Conservation (phyloP, 2,329 filamentous ascomycete species). For the Aspergillus sp. region DNA sequence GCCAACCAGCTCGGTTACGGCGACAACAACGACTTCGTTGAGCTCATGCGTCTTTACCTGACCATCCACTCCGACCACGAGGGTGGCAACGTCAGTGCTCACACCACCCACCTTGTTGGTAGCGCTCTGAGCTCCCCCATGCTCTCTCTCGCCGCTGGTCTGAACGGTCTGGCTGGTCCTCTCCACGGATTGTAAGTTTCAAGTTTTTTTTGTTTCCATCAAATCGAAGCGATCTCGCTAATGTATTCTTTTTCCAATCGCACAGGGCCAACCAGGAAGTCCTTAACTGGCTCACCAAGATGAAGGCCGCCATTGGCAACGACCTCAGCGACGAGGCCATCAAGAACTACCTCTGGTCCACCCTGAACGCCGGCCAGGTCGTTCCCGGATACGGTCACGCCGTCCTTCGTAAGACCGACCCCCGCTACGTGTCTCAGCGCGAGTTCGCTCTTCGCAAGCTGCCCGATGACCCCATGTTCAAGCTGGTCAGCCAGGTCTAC, state of each 20-base stretch:
- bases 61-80: conserved; percentile 99
- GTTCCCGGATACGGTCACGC: conserved; percentile 98
- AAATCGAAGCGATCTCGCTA: conserved; percentile 14
- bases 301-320: conserved; percentile 93
- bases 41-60: conserved; percentile 97
- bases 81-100: conserved; percentile 97
- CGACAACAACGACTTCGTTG: conserved; percentile 92
- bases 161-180: conserved; percentile 96
- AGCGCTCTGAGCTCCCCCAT: conserved; percentile 95
- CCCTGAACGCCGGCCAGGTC: conserved; percentile 91
- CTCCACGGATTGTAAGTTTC: conserved; percentile 78
- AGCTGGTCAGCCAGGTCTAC: conserved; percentile 99
- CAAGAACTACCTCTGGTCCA: conserved; percentile 98
- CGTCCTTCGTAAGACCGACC: conserved; percentile 99
- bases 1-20: conserved; percentile 98
- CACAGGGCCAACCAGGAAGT: conserved; percentile 92
- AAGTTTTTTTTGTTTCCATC: too few species aligned
- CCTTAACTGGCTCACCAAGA: conserved; percentile 97
- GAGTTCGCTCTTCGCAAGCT: conserved; percentile 93
- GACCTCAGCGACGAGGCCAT: conserved; percentile 96
- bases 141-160: conserved; percentile 92
- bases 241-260: conserved; percentile 12
- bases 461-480: conserved; percentile 98
- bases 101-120: conserved; percentile 98
- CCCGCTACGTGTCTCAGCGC: conserved; percentile 97